Percentiles rank a stretch among this genome's conserved stretches.
These are phyloP conservation scores for Cladobotryum mycophilum DNA, from an alignment of 2,329 filamentous ascomycete species.

Conservation along the genomic window DNA sequence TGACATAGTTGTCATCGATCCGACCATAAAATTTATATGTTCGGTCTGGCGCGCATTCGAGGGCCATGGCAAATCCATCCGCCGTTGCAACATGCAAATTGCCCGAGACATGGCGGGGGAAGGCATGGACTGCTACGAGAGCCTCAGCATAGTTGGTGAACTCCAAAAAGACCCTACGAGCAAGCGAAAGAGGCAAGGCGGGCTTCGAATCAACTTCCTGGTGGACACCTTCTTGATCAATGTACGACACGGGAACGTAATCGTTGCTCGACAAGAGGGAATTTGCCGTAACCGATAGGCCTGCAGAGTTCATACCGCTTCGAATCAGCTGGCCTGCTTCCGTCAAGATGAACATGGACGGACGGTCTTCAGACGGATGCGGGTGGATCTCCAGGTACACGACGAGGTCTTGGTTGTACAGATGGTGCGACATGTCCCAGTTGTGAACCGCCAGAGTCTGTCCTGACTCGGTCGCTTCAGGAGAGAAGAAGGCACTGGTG, in stretches of 20 bases:
- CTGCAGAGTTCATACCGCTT: constrained; percentile 23
- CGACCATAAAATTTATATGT: constrained; percentile 10
- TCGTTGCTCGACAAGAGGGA: constrained; percentile 20
- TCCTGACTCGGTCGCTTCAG: constrained; percentile 9
- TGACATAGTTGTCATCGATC: constrained; percentile 15
- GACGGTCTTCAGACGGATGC: constrained; percentile 10
- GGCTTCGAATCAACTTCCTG: constrained; percentile 9
- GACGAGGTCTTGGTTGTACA: constrained; percentile 17
- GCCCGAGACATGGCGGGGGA: constrained; percentile 21
- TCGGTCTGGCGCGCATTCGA: constrained; percentile 20
- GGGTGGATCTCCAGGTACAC: constrained; percentile 22
- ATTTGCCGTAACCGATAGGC: constrained; percentile 22
- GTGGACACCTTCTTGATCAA: background rate
- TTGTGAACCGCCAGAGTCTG: constrained; percentile 44
- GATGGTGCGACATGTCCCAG: constrained; percentile 38
- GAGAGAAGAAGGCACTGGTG: constrained; percentile 33
- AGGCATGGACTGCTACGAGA: constrained; percentile 8
- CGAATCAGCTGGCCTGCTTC: constrained; percentile 25
- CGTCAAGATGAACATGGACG: constrained; percentile 20
- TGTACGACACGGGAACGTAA: constrained; percentile 13
- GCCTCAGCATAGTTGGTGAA: constrained; percentile 14
- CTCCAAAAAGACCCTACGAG: constrained; percentile 20
- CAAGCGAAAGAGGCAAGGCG: constrained; percentile 18
- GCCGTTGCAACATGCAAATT: constrained; percentile 18
- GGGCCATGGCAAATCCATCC: constrained; percentile 16